Base-by-base conservation (phyloP, 129 eudicot species). In the Artemisia annua region DNA sequence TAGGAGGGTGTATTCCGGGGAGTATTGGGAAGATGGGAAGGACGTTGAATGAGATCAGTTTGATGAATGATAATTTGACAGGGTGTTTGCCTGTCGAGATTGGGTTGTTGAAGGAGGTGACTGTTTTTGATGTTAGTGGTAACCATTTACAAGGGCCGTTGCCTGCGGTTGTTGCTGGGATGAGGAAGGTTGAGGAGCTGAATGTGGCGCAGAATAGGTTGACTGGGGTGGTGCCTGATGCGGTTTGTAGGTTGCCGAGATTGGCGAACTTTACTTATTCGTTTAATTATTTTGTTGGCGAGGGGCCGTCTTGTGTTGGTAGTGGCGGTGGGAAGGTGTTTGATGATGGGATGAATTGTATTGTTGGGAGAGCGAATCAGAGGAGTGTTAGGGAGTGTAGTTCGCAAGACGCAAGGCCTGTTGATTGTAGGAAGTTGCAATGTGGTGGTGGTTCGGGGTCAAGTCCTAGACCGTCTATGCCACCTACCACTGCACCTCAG, bases 251-350 rank as follows among this genome's bases (percentile, higher is more conserved):
- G 55, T 76, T 92, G 77, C 96, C 96, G 0, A 76, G 85, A 22
- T 78, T 92, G 84, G 64, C 75, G 78, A 92, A 92, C 72, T 92
- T 89, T 70, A 92, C 96, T 0, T 92, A 77, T 63, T 85, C 92
- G 17, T 66, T 74, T 30, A 92, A 92, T 55, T 92, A 83, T 64
- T 92, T 92, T 54, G 73, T 70, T 2, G 76, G 88, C 26, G 69
- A 76, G 11, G 96, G 87, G 52, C 75, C 76, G 19, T 77, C 81
- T 22, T 77, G 81, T 20, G 2, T 8, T 4, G 81, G 35, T 11
- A 48, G 84, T 15, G 63, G 94, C 16, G 78, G 85, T 48, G 46
- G 46, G 46, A 85, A 76, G 63, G 80, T 87, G 66, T 54, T 48
- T 46, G 87, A 92, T 89, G 95, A 92, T 17, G 66, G 63, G 28